Conservation (phyloP, 495 filamentous ascomycete species). For the Penicillium pancosmium region DNA sequence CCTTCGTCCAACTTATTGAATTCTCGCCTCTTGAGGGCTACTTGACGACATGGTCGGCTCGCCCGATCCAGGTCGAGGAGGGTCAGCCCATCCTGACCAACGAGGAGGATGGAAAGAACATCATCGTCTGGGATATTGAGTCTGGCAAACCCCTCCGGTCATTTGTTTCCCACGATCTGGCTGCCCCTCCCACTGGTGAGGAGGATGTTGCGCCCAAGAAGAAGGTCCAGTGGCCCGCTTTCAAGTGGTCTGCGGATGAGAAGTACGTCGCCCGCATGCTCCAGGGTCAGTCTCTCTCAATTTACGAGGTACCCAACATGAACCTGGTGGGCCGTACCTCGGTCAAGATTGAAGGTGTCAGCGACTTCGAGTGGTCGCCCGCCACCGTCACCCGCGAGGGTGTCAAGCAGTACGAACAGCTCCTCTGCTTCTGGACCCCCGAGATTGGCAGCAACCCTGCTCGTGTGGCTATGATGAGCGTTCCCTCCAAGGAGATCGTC, state of each 20-base stretch:
- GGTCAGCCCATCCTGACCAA: slow-evolving; percentile 72
- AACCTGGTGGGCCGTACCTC: slow-evolving; percentile 82
- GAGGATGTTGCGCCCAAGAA: slow-evolving; percentile 74
- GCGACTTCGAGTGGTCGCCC: slow-evolving; percentile 98
- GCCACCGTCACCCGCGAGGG: slow-evolving; percentile 75
- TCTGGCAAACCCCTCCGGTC: slow-evolving; percentile 88
- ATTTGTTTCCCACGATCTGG: slow-evolving; percentile 80
- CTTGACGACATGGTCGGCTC: slow-evolving; percentile 93
- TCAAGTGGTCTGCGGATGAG: slow-evolving; percentile 98
- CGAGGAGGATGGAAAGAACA: slow-evolving; percentile 98
- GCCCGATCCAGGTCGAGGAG: slow-evolving; percentile 88
- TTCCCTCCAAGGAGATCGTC: slow-evolving; percentile 90
- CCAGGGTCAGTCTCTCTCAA: slow-evolving; percentile 83
- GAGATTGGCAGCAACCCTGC: slow-evolving; percentile 99
- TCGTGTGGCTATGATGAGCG: slow-evolving; percentile 92
- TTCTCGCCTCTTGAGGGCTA: slow-evolving; percentile 95
- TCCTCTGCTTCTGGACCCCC: slow-evolving; percentile 98
- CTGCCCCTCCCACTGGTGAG: slow-evolving; percentile 58
- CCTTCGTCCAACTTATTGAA: slow-evolving; percentile 91
- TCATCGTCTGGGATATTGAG: slow-evolving; percentile 96
- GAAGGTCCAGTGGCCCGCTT: slow-evolving; percentile 96
- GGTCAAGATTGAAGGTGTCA: slow-evolving; percentile 93
- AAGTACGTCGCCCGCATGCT: slow-evolving; percentile 94
- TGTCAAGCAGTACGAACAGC: slow-evolving; percentile 87
- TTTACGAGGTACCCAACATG: slow-evolving; percentile 95